Evolutionary conservation across 176 grass and related monocot genomes (phyloP), one percentile per base, ranked within the genome.

Genomic region (Triticum urartu): DNA sequence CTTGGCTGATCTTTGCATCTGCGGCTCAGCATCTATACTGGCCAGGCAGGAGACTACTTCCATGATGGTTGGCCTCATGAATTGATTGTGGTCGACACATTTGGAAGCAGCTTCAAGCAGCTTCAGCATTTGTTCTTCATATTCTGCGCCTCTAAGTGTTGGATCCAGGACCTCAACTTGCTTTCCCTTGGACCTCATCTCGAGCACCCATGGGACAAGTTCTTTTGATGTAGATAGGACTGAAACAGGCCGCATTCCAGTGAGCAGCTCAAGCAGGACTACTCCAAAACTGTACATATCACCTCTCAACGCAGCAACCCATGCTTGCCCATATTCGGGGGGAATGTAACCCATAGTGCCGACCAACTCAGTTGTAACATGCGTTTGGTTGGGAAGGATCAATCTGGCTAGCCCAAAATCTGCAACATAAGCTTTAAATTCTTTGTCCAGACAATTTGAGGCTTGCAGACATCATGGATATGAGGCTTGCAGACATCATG

Each of bases 321-420:
- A 97, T 22, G 81, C 86, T 79, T 92, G 90, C 20, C 80, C 85
- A 68, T 97, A 97, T 25, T 94, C 94, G 1, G 94, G 94, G 1
- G 94, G 94, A 21, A 97, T 97, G 83, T 97, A 97, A 21, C 91
- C 94, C 4, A 91, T 70, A 56, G 91, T 93, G 3, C 94, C 94
- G 0, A 90, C 89, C 15, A 97, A 22, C 18, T 97, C 94, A 1
- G 94, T 96, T 6, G 94, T 96, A 13, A 96, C 91, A 87, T 97
- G 94, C 12, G 87, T 96, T 81, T 84, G 79, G 67, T 88, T 90
- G 10, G 89, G 78, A 48, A 86, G 80, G 36, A 96, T 75, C 54
- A 97, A 89, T 52, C 94, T 92, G 30, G 94, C 84, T 0, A 97
- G 79, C 22, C 94, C 94, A 74, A 97, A 97, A 83, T 97, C 94